Evolutionary conservation across 345 rosid species (phyloP).

Genomic region (Conringia planisiliqua): DNA sequence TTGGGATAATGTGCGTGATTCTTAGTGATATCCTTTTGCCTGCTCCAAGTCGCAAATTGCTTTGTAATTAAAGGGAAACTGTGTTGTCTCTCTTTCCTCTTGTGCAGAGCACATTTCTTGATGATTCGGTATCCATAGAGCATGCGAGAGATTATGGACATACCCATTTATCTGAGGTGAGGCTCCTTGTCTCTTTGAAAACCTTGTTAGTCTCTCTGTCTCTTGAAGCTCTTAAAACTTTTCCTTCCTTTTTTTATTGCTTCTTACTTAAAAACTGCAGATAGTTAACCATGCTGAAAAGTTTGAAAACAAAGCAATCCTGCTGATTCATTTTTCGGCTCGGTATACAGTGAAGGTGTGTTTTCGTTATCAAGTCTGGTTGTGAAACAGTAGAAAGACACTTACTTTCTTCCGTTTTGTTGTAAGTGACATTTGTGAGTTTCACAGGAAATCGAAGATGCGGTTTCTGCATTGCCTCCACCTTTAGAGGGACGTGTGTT

Average conservation of each 20-base stretch:
- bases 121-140: constrained; percentile 59
- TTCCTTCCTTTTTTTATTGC: background rate
- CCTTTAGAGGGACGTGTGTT: constrained; percentile 71
- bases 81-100: background rate
- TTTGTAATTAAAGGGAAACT: constrained; percentile 1
- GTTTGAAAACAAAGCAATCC: constrained; percentile 77
- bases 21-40: background rate
- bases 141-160: constrained; percentile 96
- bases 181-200: background rate
- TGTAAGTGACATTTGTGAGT: background rate
- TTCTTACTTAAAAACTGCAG: constrained; percentile 37
- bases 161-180: constrained; percentile 80
- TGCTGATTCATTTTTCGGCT: constrained; percentile 93
- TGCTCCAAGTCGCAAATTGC: background rate
- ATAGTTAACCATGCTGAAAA: constrained; percentile 60
- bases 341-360: constrained; percentile 69
- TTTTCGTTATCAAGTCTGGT: constrained; percentile 14
- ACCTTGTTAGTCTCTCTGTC: background rate
- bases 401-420: background rate
- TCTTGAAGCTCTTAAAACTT: background rate
- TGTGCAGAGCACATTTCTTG: constrained; percentile 76
- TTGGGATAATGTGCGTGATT: background rate
- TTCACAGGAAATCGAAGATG: constrained; percentile 69
- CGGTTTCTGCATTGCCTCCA: constrained; percentile 54
- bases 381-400: background rate